These are phyloP conservation scores for Arabidopsis hybrid DNA, from an alignment of 441 rosid species.

Conservation along the genomic window DNA sequence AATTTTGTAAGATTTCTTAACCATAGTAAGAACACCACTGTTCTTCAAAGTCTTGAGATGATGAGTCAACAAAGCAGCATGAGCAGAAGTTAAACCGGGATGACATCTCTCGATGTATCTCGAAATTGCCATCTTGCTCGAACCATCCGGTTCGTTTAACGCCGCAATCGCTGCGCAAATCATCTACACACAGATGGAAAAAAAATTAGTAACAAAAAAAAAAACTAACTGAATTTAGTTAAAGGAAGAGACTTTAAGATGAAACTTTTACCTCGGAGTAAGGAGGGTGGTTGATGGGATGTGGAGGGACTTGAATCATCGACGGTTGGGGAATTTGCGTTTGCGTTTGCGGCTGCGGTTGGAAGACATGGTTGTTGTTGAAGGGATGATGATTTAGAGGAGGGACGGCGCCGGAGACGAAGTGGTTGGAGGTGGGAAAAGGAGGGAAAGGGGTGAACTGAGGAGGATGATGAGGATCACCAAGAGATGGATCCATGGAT, in stretches of 20 bases:
- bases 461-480: conserved; percentile 40
- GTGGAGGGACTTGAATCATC: conserved; percentile 35
- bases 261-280: conserved; percentile 57
- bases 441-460: conserved; percentile 12
- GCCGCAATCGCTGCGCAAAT: conserved; percentile 67
- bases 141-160: conserved; percentile 74
- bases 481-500: conserved; percentile 46
- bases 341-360: conserved; percentile 17
- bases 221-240: not conserved
- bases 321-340: conserved; percentile 19
- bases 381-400: conserved; percentile 10
- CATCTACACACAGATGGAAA: conserved; percentile 51
- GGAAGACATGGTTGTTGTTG: conserved; percentile 26
- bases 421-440: conserved; percentile 25
- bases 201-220: not conserved
- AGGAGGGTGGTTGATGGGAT: conserved; percentile 48
- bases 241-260: not conserved
- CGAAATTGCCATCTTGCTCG: conserved; percentile 77
- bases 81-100: conserved; percentile 54
- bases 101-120: conserved; percentile 61
- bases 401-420: conserved; percentile 6
- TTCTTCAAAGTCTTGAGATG: conserved; percentile 65
- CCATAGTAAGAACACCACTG: conserved; percentile 61
- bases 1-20: conserved; percentile 70
- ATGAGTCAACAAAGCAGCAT: conserved; percentile 62